These are phyloP conservation scores for Durotheca rogersii DNA, from an alignment of 495 filamentous ascomycete species.

Conservation along the genomic window DNA sequence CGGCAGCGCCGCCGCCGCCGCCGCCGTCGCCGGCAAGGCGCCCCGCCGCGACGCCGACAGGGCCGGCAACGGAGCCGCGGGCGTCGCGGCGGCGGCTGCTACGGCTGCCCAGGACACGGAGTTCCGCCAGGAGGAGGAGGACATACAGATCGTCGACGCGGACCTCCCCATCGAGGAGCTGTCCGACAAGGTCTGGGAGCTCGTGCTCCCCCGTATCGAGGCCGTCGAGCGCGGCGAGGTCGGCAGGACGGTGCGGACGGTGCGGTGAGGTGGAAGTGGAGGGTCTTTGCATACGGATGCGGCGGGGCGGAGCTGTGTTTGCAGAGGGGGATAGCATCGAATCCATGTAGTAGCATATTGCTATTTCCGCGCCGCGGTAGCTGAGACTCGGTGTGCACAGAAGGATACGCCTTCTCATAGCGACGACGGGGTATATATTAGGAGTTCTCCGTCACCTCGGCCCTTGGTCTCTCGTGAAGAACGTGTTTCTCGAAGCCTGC, in stretches of 20 bases:
- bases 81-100: conserved; percentile 11
- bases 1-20: conserved; percentile 28
- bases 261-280: conserved; percentile 37
- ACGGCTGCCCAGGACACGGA: conserved; percentile 42
- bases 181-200: conserved; percentile 50
- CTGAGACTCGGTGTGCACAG: no score
- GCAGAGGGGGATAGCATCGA: no score
- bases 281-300: no score
- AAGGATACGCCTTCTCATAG: conserved; percentile 38
- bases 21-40: conserved; percentile 12
- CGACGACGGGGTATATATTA: no score
- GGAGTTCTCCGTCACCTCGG: no score
- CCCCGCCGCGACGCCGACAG: conserved; percentile 14
- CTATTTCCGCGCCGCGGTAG: no score
- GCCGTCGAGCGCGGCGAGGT: conserved; percentile 50
- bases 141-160: conserved; percentile 58
- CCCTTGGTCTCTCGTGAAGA: no score
- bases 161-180: conserved; percentile 52
- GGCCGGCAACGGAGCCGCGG: conserved; percentile 30
- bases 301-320: not conserved
- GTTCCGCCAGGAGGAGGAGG: conserved; percentile 53
- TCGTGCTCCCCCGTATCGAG: conserved; percentile 47
- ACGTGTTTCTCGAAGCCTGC: no score
- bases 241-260: conserved; percentile 44
- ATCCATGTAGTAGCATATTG: no score